A percentile compares a stretch with the other conserved stretches of the same genome.
Evolutionary conservation across 768 basidiomycete species (phyloP).

Genomic region (Strobilomyces confusus): DNA sequence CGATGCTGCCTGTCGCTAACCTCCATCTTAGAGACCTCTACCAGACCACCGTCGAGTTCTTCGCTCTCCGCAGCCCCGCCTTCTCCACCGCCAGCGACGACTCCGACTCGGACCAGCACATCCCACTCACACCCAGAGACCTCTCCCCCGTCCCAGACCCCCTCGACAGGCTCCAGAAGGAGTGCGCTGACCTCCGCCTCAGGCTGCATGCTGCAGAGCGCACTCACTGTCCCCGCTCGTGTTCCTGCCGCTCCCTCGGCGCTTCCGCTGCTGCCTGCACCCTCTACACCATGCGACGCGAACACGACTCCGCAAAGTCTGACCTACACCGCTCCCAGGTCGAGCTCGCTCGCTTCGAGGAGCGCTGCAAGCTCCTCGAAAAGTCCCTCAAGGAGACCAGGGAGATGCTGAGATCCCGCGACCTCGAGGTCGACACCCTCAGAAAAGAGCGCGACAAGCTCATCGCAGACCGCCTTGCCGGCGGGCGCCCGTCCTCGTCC

Average conservation of each 20-base stretch:
- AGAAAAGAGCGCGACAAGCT: slow-evolving; percentile 37
- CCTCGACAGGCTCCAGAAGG: slow-evolving; percentile 35
- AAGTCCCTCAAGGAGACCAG: slow-evolving; percentile 60
- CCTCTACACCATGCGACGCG: slow-evolving; percentile 43
- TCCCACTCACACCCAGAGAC: slow-evolving; percentile 28
- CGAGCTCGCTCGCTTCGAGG: slow-evolving; percentile 55
- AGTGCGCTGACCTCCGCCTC: slow-evolving; percentile 44
- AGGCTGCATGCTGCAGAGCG: slow-evolving; percentile 37
- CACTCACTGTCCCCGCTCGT: slow-evolving; percentile 29
- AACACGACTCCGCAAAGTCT: slow-evolving; percentile 52
- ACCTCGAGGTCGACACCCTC: slow-evolving; percentile 56
- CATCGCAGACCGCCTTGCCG: slow-evolving; percentile 20
- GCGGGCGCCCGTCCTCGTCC: slow-evolving; percentile 19
- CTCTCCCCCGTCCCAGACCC: slow-evolving; percentile 40
- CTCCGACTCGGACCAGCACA: slow-evolving; percentile 24
- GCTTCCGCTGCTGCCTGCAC: slow-evolving; percentile 42
- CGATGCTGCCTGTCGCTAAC: slow-evolving; percentile 46
- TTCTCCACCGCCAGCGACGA: slow-evolving; percentile 18
- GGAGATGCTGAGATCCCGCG: slow-evolving; percentile 53
- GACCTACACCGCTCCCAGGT: slow-evolving; percentile 52
- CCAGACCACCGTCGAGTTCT: slow-evolving; percentile 57
- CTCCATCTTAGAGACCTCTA: slow-evolving; percentile 46
- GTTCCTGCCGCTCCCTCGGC: slow-evolving; percentile 30
- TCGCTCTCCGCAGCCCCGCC: slow-evolving; percentile 43
- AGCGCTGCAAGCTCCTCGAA: slow-evolving; percentile 61